These are phyloP conservation scores for Chondrus crispus DNA, from an alignment of 23 red algal species.

Conservation along the genomic window DNA sequence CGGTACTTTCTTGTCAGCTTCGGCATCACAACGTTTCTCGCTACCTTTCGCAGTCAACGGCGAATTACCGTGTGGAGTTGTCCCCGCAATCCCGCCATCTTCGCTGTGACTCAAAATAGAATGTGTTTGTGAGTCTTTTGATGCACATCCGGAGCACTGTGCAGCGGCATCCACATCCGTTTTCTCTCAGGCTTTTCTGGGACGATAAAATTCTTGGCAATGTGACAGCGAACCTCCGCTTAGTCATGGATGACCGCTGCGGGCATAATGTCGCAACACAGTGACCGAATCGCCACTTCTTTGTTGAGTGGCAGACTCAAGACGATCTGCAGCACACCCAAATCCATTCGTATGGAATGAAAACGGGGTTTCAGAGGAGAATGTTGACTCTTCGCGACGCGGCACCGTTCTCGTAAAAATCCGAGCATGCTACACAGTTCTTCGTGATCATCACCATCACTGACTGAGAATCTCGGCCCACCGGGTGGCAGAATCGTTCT, in stretches of 20 bases:
- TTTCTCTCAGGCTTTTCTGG: too few relatives aligned
- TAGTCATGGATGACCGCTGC: constrained; percentile 16
- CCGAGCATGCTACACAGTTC: constrained; percentile 29
- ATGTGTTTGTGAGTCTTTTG: too few relatives aligned
- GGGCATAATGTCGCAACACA: constrained; percentile 21
- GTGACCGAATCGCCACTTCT: background rate
- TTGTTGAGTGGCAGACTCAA: background rate
- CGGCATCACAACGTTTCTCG: too few relatives aligned
- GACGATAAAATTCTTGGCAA: constrained; percentile 19
- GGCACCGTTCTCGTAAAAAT: constrained; percentile 35
- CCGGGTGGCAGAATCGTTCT: background rate
- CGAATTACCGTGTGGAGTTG: too few relatives aligned
- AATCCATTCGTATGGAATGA: constrained; percentile 17
- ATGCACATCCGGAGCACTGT: too few relatives aligned
- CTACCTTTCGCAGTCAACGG: too few relatives aligned
- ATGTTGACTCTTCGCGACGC: constrained; percentile 24
- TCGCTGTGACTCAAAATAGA: too few relatives aligned
- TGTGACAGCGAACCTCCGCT: constrained; percentile 1
- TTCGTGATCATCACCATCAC: too few relatives aligned
- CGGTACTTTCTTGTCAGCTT: too few relatives aligned
- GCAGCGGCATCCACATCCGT: too few relatives aligned
- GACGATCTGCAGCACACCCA: constrained; percentile 32
- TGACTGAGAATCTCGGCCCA: background rate
- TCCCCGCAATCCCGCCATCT: too few relatives aligned
- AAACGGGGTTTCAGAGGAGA: background rate